Evolutionary conservation across 2,329 filamentous ascomycete species (phyloP).

Genomic region (Leptographium procerum): DNA sequence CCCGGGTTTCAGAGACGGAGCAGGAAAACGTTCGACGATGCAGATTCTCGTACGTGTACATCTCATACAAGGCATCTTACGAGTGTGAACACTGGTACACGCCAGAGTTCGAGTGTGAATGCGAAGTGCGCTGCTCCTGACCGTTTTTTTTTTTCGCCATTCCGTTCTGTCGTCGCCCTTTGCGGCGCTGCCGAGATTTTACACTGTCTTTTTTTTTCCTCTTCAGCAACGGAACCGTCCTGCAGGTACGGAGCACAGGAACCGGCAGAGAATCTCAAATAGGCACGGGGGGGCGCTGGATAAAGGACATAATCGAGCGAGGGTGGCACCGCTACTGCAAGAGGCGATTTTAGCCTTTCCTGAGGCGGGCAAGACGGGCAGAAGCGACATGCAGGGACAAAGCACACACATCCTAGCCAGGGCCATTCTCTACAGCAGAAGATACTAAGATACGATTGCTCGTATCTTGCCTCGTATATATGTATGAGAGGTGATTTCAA

Average conservation of each 20-base stretch:
- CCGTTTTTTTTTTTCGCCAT: too few relatives aligned
- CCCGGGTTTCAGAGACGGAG: background rate
- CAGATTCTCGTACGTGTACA: background rate
- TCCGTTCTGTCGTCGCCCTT: too few relatives aligned
- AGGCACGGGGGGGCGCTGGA: background rate
- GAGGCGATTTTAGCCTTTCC: background rate
- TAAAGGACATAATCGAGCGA: background rate
- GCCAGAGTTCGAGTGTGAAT: too few relatives aligned
- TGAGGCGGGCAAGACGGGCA: background rate
- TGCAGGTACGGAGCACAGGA: background rate
- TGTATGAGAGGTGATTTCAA: background rate
- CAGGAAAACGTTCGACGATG: background rate
- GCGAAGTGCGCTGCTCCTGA: too few relatives aligned
- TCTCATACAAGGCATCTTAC: background rate
- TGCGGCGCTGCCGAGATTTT: background rate
- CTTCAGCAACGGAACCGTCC: background rate
- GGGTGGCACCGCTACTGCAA: constrained; percentile 1
- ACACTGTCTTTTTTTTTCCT: too few relatives aligned
- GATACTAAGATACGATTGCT: background rate
- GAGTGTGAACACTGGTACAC: background rate
- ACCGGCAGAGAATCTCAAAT: background rate
- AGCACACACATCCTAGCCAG: background rate
- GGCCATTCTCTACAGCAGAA: background rate
- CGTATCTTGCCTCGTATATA: background rate
- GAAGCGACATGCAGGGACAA: background rate